Evolutionary conservation across 345 rosid species (phyloP).

Genomic region (Noccaea caerulescens): DNA sequence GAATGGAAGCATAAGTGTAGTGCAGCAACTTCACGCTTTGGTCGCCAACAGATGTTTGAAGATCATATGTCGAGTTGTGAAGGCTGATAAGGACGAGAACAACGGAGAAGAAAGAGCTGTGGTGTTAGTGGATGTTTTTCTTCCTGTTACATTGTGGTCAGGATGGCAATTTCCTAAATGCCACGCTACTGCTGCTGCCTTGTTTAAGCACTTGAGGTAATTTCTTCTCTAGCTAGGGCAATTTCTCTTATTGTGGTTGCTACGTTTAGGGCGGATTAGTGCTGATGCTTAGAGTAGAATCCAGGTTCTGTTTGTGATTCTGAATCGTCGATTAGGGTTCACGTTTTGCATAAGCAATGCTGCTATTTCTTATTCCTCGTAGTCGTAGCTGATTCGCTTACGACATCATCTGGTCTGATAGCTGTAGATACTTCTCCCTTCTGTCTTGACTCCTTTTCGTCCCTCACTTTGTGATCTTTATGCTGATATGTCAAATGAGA

Average conservation of each 20-base stretch:
- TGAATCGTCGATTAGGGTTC: background rate
- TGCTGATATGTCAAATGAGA: slow-evolving; percentile 10
- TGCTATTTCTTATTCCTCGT: slow-evolving; percentile 22
- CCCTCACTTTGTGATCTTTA: background rate
- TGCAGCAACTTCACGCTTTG: slow-evolving; percentile 66
- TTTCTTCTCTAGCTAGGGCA: slow-evolving; percentile 16
- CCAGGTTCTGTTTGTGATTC: slow-evolving; percentile 18
- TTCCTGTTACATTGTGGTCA: slow-evolving; percentile 68
- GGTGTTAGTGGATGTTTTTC: slow-evolving; percentile 73
- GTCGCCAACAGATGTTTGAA: slow-evolving; percentile 61
- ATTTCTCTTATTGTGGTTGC: background rate
- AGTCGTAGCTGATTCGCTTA: background rate
- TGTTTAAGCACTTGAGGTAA: slow-evolving; percentile 84
- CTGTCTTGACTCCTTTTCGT: too few species aligned
- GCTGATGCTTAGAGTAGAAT: slow-evolving; percentile 16
- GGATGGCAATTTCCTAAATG: slow-evolving; percentile 88
- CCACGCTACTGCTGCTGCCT: slow-evolving; percentile 59
- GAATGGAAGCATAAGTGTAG: slow-evolving; percentile 78
- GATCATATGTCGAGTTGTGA: slow-evolving; percentile 53
- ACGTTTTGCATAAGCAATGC: slow-evolving; percentile 3
- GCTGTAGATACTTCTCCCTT: slow-evolving; percentile 2
- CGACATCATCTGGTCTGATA: background rate
- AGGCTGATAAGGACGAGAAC: slow-evolving; percentile 43
- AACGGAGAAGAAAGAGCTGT: slow-evolving; percentile 56
- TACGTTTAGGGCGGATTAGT: slow-evolving; percentile 11